Base-by-base conservation (phyloP, 345 rosid genomes). In the Ricinus communis region DNA sequence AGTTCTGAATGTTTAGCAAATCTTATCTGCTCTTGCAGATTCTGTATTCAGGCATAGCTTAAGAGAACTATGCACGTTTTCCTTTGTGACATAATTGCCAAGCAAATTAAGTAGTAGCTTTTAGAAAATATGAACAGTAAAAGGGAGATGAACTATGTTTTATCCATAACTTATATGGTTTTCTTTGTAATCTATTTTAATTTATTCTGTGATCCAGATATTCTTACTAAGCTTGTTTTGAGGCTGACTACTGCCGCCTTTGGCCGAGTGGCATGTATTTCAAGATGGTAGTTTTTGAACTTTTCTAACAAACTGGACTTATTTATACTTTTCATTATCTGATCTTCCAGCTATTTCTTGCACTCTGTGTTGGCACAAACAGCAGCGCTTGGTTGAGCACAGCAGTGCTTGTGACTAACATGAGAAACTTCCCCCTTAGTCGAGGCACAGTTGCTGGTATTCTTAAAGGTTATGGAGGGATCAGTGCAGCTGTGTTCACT, bases 391-490 rank as follows among this genome's bases (percentile, higher is more conserved):
- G 94, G 94, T 73, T 89, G 51, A 66, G 79, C 81, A 87, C 91
- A 16, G 90, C 94, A 22, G 74, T 82, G 38, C 83, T 89, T 21
- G 94, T 89, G 21, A 87, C 87, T 21, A 87, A 87, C 81, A 89
- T 89, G 94, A 83, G 94, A 70, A 89, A 89, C 80, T 89, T 89
- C 72, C 90, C 91, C 11, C 66, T 79, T 8, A 86, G 81, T 72
- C 73, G 89, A 69, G 94, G 91, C 68, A 84, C 84, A 0, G 88
- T 89, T 6, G 87, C 91, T 41, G 90, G 90, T 30, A 84, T 87
- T 74, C 88, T 87, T 62, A 89, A 89, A 75, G 90, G 94, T 49
- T 89, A 85, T 61, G 79, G 79, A 5, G 94, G 91, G 14, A 82
- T 89, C 40, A 81, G 90, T 66, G 91, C 91, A 40, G 90, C 87